Base-by-base conservation (phyloP, 371 early-diverging fungal genomes). In the Mucor circinelloides region DNA sequence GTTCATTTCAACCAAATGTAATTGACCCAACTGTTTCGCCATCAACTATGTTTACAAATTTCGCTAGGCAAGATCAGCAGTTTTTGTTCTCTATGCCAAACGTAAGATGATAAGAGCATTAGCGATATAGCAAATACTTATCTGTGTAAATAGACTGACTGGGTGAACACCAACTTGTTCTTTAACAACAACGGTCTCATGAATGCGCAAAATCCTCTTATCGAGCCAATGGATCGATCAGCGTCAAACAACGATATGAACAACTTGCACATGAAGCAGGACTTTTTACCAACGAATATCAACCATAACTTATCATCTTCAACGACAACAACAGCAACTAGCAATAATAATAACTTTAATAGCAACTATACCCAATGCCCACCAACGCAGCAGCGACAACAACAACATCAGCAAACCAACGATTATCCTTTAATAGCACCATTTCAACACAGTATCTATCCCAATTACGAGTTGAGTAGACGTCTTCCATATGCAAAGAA, bases 31-130 rank as follows among this genome's bases (percentile, higher is more conserved):
- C 57, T 52, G 27, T 27, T 50, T 58, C 68, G 15, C 68, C 58
- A 60, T 63, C 63, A 5, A 57, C 58, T 63, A 38, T 50, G n/a
- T 58, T 68, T 38, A 13, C 56, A 17, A 64, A 28, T 17, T 65
- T 66, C 12, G 30, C 52, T 19, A 58, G 66, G 12, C 66, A 66
- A 40, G 63, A 68, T 19, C 63, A 31, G 13, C 38, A 30, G n/a
- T 67, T 67, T 48, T n/a, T 68, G 52, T 68, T 68, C 17, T 46
- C 48, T 6, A 63, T 68, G 63, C 38, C 63, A 12, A 68, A 68
- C 12, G 63, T 68, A 59, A 67, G 21, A 61, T 13, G 7, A 28
- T 32, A 13, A 6, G 0, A 5, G 15, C 31, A 17, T 31, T 3
- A 21, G n/a, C 17, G 15, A 56, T 15, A 13, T 9, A 10, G n/a